Evolutionary conservation across 306 rosid species (phyloP), one percentile per base, ranked within the genome.

Genomic region (Macrotyloma uniflorum): DNA sequence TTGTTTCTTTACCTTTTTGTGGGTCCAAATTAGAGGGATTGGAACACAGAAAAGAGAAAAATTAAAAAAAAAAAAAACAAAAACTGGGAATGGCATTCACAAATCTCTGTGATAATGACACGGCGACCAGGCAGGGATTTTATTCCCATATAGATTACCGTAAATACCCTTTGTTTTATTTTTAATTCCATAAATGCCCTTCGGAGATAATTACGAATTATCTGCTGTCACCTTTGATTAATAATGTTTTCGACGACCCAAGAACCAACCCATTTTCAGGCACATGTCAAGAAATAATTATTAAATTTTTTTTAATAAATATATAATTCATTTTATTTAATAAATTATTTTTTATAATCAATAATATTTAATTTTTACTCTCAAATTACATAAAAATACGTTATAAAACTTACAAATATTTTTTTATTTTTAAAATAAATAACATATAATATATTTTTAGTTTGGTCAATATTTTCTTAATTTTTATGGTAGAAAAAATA

Each of bases 71-170:
- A 20, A 4, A 68, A 15, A 47, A 58, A 8, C 0, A 33, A 76
- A 62, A 49, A 59, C 75, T 50, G 64, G 75, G 79, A 79, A 87
- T 89, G 89, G 70, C 82, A 3, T 69, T 87, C 88, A 80, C 89
- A 88, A 86, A 87, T 89, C 93, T 90, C 38, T 33, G 75, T 59
- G 93, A 93, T 20, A 83, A 75, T 79, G 97, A 90, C 92, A 85
- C 54, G 57, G 83, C 78, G 83, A 82, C 90, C 79, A 72, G 76
- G 75, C 80, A 67, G 77, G 53, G 90, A 89, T 90, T 87, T 87
- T 80, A 82, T 85, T 87, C 93, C 79, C 76, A 14, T 0, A 5
- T 10, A 36, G 74, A 79, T 82, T 85, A 72, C 90, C 58, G 8
- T 18, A 18, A 61, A 71, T 18, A 38, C 80, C 90, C 84, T 5